Evolutionary conservation across 2,329 filamentous ascomycete species (phyloP).

Genomic region (Penicillium sp.): DNA sequence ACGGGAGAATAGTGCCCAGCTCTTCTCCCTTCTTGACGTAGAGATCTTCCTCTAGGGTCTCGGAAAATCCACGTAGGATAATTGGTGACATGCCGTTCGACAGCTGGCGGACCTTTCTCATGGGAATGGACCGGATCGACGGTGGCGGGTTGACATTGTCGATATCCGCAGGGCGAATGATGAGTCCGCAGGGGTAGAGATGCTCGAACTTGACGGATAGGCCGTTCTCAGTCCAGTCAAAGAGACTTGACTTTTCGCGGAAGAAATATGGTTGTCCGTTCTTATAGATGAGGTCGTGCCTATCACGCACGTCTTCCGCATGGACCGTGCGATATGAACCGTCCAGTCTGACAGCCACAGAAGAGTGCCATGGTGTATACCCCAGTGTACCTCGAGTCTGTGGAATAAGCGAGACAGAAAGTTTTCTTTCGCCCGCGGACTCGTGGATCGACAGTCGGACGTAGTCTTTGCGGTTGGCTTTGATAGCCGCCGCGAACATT

Average conservation of each 20-base stretch:
- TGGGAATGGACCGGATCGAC: slow-evolving; percentile 22
- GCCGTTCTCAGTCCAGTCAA: slow-evolving; percentile 42
- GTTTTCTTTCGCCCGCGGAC: slow-evolving; percentile 27
- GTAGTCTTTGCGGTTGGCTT: slow-evolving; percentile 27
- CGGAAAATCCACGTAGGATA: slow-evolving; percentile 52
- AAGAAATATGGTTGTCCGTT: slow-evolving; percentile 50
- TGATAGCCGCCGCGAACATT: slow-evolving; percentile 30
- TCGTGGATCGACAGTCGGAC: slow-evolving; percentile 32
- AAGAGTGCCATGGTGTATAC: slow-evolving; percentile 36
- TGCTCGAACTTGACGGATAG: slow-evolving; percentile 43
- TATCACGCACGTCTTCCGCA: slow-evolving; percentile 29
- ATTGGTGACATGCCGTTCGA: slow-evolving; percentile 54
- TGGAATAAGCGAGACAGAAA: slow-evolving; percentile 27
- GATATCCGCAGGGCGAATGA: slow-evolving; percentile 23
- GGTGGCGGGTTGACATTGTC: slow-evolving; percentile 22
- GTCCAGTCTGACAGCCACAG: slow-evolving; percentile 30
- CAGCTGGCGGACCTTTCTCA: slow-evolving; percentile 37
- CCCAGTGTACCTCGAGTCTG: slow-evolving; percentile 26
- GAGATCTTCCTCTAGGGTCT: slow-evolving; percentile 45
- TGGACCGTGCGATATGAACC: slow-evolving; percentile 27
- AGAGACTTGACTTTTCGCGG: slow-evolving; percentile 49
- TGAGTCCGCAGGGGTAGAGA: slow-evolving; percentile 43
- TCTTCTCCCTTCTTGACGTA: slow-evolving; percentile 50
- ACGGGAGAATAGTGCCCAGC: slow-evolving; percentile 50
- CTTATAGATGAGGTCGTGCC: slow-evolving; percentile 49